Evolutionary conservation across 495 filamentous ascomycete genomes (phyloP).

Genomic region (Saxispiralis lemnorum): DNA sequence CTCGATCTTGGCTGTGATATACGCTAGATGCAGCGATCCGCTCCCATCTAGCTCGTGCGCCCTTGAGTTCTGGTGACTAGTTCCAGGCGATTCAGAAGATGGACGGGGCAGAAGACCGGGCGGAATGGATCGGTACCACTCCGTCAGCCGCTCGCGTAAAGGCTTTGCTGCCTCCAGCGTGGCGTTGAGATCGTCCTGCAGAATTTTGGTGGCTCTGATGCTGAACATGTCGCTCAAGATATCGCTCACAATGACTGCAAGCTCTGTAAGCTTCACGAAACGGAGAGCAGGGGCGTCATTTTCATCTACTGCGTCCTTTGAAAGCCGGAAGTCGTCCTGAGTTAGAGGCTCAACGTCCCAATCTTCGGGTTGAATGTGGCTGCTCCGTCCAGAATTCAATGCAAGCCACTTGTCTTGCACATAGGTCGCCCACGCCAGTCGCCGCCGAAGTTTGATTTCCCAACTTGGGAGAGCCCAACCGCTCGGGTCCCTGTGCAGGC

Average conservation of each 20-base stretch:
- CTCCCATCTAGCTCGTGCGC: conserved; percentile 6
- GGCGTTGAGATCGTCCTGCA: conserved; percentile 23
- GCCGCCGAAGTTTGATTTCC: conserved; percentile 39
- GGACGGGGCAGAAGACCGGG: conserved; percentile 20
- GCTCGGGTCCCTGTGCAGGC: conserved; percentile 39
- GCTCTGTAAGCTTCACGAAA: conserved; percentile 41
- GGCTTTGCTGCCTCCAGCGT: conserved; percentile 45
- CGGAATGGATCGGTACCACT: conserved; percentile 40
- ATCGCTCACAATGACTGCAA: conserved; percentile 43
- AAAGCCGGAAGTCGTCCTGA: conserved; percentile 36
- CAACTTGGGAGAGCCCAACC: conserved; percentile 36
- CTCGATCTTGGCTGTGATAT: conserved; percentile 13
- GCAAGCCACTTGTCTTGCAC: conserved; percentile 46
- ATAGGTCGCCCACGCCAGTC: conserved; percentile 41
- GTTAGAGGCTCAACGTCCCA: conserved; percentile 39
- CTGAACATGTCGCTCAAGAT: conserved; percentile 46
- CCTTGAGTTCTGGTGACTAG: not conserved
- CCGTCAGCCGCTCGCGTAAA: conserved; percentile 39
- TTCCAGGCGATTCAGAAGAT: not conserved
- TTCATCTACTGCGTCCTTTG: conserved; percentile 39
- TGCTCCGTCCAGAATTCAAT: conserved; percentile 37
- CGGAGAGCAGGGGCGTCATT: conserved; percentile 22
- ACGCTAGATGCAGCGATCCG: conserved; percentile 9
- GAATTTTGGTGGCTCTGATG: conserved; percentile 19
- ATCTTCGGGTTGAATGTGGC: conserved; percentile 37